Evolutionary conservation across 148 eudicot species (phyloP).

Genomic region (Bassia scoparia): DNA sequence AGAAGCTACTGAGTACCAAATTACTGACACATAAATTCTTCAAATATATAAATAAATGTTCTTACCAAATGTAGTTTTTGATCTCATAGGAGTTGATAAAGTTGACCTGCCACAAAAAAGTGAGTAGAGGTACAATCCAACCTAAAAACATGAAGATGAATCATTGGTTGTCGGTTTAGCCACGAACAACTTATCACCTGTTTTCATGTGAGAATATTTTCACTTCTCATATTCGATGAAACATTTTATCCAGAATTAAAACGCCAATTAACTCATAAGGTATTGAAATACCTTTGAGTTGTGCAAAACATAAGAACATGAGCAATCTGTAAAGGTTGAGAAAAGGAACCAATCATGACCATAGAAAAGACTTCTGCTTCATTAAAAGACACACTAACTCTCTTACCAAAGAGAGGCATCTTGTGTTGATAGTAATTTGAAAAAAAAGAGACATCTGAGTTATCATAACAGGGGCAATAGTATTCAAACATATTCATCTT

Average conservation of each 20-base stretch:
- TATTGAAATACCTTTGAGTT: neutral
- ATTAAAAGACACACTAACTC: neutral
- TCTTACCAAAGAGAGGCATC: slow-evolving; percentile 8
- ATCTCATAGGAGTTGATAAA: neutral
- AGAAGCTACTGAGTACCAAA: slow-evolving; percentile 3
- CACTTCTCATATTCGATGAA: neutral
- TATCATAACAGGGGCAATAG: neutral
- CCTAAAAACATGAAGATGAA: neutral
- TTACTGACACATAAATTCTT: slow-evolving; percentile 10
- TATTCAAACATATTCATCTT: neutral
- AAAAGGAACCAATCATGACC: neutral
- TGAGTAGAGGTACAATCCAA: neutral
- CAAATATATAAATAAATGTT: neutral
- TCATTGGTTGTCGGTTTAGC: neutral
- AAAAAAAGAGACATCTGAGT: neutral
- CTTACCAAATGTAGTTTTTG: neutral
- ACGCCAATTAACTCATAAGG: too few relatives aligned
- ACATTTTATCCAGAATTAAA: neutral
- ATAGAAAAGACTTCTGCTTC: neutral
- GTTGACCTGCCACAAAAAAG: neutral
- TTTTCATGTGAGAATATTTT: neutral
- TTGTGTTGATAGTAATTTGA: neutral
- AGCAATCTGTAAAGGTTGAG: neutral
- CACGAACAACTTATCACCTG: neutral
- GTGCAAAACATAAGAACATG: neutral